Base-by-base conservation (phyloP, 371 early-diverging fungal genomes). In the Mucor irregularis region DNA sequence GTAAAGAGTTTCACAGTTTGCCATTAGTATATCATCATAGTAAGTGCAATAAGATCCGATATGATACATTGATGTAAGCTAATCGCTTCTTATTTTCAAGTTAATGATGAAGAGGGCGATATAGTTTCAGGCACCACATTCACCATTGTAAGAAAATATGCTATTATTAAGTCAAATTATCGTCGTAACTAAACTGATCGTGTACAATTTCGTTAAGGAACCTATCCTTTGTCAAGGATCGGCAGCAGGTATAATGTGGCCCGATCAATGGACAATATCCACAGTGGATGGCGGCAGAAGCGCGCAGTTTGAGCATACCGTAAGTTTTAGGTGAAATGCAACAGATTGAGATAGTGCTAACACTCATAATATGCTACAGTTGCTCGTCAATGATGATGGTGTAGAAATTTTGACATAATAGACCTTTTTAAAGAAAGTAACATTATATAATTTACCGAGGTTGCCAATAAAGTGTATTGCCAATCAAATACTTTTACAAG, bases 191-290 rank as follows among this genome's bases (percentile, higher is more conserved):
- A n/a, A n/a, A n/a, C 16, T 46, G 14, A 46, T 43, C 24, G 19
- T 49, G n/a, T 28, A 2, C 21, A 10, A 11, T 13, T 21, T 4
- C 6, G 5, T 49, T 22, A 60, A 66, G 69, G 65, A 93, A 68
- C 96, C 96, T 0, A 88, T 93, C 56, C 67, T 95, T 50, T 89
- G 88, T 58, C 91, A 94, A 68, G 96, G 96, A 21, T 66, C 69
- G 16, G 70, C 86, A 5, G 65, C 71, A 2, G 86, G 86, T 31
- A 63, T 88, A 5, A 80, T 80, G 66, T 94, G 92, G 92, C 93
- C 92, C 4, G 95, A 95, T 62, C 77, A 83, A 52, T 95, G 96
- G 96, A 95, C 96, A 0, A 86, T 87, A 13, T 73, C 82, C 1
- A 92, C 95, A 0, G 62, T 67, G 2, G 93, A 93, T 62, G 93